phyloP scores from a whole-genome alignment of 2,329 filamentous ascomycete species.

The Penicillium digitatum region DNA sequence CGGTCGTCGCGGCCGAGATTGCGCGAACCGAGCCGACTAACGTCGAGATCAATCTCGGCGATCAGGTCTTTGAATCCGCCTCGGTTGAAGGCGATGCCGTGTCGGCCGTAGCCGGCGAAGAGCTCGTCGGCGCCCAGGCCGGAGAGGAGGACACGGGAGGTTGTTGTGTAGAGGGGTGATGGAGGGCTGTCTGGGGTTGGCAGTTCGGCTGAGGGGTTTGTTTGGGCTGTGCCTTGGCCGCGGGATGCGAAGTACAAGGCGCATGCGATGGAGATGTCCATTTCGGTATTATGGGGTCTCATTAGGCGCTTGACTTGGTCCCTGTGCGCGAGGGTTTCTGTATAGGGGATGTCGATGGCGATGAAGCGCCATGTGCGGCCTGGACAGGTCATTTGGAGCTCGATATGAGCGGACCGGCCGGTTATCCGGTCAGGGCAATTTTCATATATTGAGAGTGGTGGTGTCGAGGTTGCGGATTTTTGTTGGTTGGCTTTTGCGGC shows the following conservation, averaged over 20 bases:
- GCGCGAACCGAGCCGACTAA: conserved; percentile 80
- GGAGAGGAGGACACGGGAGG: conserved; percentile 79
- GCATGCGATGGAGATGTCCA: conserved; percentile 92
- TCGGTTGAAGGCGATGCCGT: conserved; percentile 69
- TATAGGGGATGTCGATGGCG: conserved; percentile 72
- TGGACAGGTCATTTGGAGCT: conserved; percentile 67
- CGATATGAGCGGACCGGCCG: conserved; percentile 72
- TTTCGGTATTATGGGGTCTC: conserved; percentile 92
- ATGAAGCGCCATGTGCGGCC: conserved; percentile 77
- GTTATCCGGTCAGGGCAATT: conserved; percentile 87
- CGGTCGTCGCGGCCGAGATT: conserved; percentile 93
- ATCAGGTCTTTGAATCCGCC: conserved; percentile 67
- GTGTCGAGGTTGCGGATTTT: conserved; percentile 5
- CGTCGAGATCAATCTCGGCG: conserved; percentile 79
- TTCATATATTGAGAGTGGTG: conserved; percentile 57
- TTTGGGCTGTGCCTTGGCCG: conserved; percentile 54
- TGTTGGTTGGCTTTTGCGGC: conserved; percentile 49
- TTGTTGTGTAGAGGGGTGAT: conserved; percentile 55
- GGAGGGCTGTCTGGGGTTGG: neutral
- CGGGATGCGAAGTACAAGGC: conserved; percentile 94
- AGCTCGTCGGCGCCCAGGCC: conserved; percentile 94
- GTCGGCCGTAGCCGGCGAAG: conserved; percentile 87
- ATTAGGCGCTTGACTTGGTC: conserved; percentile 71
- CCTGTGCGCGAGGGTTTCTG: conserved; percentile 67
- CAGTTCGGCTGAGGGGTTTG: conserved; percentile 25